phyloP scores from a whole-genome alignment of 768 basidiomycete species.

The Suillus placidus region DNA sequence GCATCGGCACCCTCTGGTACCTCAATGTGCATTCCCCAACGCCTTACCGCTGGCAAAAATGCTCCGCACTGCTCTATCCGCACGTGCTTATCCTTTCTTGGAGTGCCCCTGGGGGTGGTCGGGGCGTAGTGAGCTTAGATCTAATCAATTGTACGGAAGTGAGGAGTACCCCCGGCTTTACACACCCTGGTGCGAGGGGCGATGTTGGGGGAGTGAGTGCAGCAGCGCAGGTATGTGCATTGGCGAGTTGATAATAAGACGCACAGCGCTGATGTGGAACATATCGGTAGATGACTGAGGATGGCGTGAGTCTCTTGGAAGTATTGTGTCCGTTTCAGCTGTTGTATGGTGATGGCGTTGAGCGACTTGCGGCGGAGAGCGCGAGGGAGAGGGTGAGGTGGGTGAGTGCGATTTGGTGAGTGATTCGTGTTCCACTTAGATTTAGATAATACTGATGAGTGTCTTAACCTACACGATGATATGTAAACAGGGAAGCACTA shows the following conservation, averaged over 20 bases:
- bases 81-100: conserved; percentile 85
- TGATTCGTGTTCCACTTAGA: conserved; percentile 15
- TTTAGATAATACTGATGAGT: neutral
- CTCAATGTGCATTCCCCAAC: conserved; percentile 86
- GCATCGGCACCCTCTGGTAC: conserved; percentile 87
- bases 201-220: conserved; percentile 90
- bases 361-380: conserved; percentile 87
- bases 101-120: conserved; percentile 80
- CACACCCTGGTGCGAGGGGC: conserved; percentile 77
- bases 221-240: conserved; percentile 46
- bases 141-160: conserved; percentile 86
- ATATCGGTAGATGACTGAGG: conserved; percentile 17
- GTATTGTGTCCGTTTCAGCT: conserved; percentile 89
- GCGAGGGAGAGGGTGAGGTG: conserved; percentile 84
- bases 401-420: conserved; percentile 89
- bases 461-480: neutral
- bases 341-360: conserved; percentile 87
- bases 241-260: conserved; percentile 7
- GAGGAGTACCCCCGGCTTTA: conserved; percentile 78
- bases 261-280: conserved; percentile 23
- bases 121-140: conserved; percentile 86
- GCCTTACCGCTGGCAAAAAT: conserved; percentile 81
- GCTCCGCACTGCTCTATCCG: conserved; percentile 81
- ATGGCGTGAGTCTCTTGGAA: conserved; percentile 55
- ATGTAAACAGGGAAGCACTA: conserved; percentile 68